A percentile compares a stretch with the other conserved stretches of the same genome.
phyloP scores from a whole-genome alignment of 1,284 basidiomycete species.

The Leccinum insolens region DNA sequence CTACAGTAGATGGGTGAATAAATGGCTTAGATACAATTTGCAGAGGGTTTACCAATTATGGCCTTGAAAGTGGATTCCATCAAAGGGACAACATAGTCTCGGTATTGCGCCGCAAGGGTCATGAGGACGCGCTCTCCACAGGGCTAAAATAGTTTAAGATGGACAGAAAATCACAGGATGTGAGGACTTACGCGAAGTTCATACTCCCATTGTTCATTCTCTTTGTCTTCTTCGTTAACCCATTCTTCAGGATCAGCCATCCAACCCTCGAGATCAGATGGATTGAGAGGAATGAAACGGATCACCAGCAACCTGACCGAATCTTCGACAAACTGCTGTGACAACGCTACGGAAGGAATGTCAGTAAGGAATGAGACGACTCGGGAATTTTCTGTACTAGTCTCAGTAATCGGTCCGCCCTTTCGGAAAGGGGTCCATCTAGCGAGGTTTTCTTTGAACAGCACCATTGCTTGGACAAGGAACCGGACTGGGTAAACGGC shows the following conservation, averaged over 20 bases:
- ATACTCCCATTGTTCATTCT: slow-evolving; percentile 87
- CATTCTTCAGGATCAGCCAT: slow-evolving; percentile 88
- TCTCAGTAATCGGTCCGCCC: slow-evolving; percentile 59
- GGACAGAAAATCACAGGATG: slow-evolving; percentile 7
- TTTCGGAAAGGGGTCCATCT: slow-evolving; percentile 71
- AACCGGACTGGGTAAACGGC: slow-evolving; percentile 78
- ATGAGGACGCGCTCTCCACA: slow-evolving; percentile 88
- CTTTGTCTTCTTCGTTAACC: slow-evolving; percentile 83
- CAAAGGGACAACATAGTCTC: slow-evolving; percentile 73
- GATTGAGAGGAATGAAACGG: slow-evolving; percentile 81
- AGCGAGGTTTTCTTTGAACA: slow-evolving; percentile 84
- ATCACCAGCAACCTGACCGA: slow-evolving; percentile 80
- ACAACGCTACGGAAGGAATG: slow-evolving; percentile 55
- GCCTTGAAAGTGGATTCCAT: slow-evolving; percentile 60
- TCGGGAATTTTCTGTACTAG: slow-evolving; percentile 44
- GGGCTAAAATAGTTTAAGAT: slow-evolving; percentile 51
- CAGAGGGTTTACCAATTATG: slow-evolving; percentile 49
- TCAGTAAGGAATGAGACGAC: slow-evolving; percentile 19
- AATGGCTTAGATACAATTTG: background rate
- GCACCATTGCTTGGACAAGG: slow-evolving; percentile 83
- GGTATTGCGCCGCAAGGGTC: slow-evolving; percentile 76
- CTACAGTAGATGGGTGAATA: slow-evolving; percentile 36
- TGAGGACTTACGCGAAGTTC: slow-evolving; percentile 68
- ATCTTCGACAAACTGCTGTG: slow-evolving; percentile 74
- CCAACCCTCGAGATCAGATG: slow-evolving; percentile 78